Base-by-base conservation (phyloP, 2,329 filamentous ascomycete species). In the Bisporella sp. region DNA sequence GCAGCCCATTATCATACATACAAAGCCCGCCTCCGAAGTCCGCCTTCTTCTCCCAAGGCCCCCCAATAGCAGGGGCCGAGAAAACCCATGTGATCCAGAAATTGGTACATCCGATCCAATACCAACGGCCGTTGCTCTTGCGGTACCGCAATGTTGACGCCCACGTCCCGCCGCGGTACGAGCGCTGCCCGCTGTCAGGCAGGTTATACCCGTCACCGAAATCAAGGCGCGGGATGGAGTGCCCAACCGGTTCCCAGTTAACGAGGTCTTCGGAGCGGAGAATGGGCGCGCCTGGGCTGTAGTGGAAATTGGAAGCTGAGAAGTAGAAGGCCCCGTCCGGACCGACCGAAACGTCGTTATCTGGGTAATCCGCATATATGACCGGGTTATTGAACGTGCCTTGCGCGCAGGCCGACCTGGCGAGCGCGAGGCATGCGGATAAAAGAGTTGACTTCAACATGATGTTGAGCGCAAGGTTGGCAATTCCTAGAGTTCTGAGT, bases 51-150 rank as follows among this genome's bases (percentile, higher is more conserved):
- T 54, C 67, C 74, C 74, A 78, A 0, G 72, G 71, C 0, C 71
- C 73, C 1, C 65, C 64, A 4, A 66, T 66, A 7, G 63, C 61
- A 4, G 63, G 46, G 0, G 77, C 69, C 0, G 76, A 78, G 56
- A 74, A 82, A 35, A 82, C 64, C 58, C 77, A 79, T 0, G 77
- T 78, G 6, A 69, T 68, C 32, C 68, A 65, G 46, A 69, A 73
- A 41, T 76, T 70, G 47, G 78, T 67, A 56, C 78, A 82, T 1
- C 77, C 79, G 6, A 78, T 70, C 78, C 78, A 82, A 65, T 80
- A 79, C 62, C 72, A 82, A 1, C 66, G 64, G 1, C 70, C 67
- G 31, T 69, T 73, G 32, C 71, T 74, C 45, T 70, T 57, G 5
- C 76, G 71, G 59, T 81, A 80, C 4, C 72, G 66, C 51, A 82